phyloP scores from a whole-genome alignment of 768 basidiomycete species.

The Hydnomerulius pinastri region DNA sequence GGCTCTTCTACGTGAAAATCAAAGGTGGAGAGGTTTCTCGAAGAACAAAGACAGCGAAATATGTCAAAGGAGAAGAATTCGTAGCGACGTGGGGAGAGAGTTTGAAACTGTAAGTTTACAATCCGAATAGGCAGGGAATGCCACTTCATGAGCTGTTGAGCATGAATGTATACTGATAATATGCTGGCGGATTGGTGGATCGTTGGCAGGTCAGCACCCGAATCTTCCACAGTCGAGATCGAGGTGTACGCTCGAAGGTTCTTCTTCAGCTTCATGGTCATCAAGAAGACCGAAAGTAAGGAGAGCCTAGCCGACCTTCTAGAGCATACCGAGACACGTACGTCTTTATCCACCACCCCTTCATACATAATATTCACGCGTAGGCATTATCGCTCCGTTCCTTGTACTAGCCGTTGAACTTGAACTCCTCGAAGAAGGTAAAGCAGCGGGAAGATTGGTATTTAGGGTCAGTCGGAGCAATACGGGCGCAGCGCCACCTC shows the following conservation, averaged over 20 bases:
- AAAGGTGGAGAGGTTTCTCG: slow-evolving; percentile 30
- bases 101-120: slow-evolving; percentile 24
- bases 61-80: slow-evolving; percentile 27
- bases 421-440: slow-evolving; percentile 32
- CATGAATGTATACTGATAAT: neutral
- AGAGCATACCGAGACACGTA: slow-evolving; percentile 32
- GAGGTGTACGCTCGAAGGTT: slow-evolving; percentile 34
- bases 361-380: neutral
- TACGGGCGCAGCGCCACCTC: slow-evolving; percentile 3
- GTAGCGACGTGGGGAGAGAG: slow-evolving; percentile 30
- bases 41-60: slow-evolving; percentile 29
- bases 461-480: slow-evolving; percentile 28
- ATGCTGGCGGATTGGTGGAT: neutral
- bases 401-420: slow-evolving; percentile 26
- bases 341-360: neutral
- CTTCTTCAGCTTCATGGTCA: slow-evolving; percentile 34
- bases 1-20: slow-evolving; percentile 29
- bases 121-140: no score
- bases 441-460: slow-evolving; percentile 29
- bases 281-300: slow-evolving; percentile 36
- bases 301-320: slow-evolving; percentile 33
- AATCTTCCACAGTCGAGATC: slow-evolving; percentile 35
- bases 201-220: slow-evolving; percentile 27
- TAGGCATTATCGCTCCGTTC: neutral
- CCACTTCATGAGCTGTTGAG: neutral